These are phyloP conservation scores for Stenocarpella maydis DNA, from an alignment of 2,329 filamentous ascomycete species.

Conservation along the genomic window DNA sequence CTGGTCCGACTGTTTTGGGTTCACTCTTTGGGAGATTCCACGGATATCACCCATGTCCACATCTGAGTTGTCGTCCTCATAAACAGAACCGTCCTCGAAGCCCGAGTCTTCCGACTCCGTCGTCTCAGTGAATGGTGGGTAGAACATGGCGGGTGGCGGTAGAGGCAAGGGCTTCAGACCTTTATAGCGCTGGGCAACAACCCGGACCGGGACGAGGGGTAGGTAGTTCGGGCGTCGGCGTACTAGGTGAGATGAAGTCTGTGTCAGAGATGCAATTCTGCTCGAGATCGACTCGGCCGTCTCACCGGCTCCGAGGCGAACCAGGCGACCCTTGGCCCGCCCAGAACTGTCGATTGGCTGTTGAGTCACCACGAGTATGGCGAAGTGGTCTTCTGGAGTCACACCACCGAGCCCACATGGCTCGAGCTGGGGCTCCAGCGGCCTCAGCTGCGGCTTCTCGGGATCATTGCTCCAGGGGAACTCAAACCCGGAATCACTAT, in stretches of 20 bases:
- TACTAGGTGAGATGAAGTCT: constrained; percentile 45
- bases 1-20: constrained; percentile 51
- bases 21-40: constrained; percentile 46
- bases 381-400: constrained; percentile 70
- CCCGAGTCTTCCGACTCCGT: constrained; percentile 40
- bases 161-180: constrained; percentile 57
- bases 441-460: constrained; percentile 49
- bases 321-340: neutral
- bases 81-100: constrained; percentile 42
- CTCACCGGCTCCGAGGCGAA: constrained; percentile 39
- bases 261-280: constrained; percentile 53
- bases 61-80: constrained; percentile 45
- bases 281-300: constrained; percentile 51
- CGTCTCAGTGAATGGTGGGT: constrained; percentile 56
- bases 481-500: constrained; percentile 52
- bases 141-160: constrained; percentile 62
- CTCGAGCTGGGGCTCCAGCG: constrained; percentile 62
- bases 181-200: constrained; percentile 52
- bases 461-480: constrained; percentile 55
- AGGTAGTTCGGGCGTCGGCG: neutral
- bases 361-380: constrained; percentile 61
- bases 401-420: constrained; percentile 68
- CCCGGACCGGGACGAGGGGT: constrained; percentile 52
- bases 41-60: constrained; percentile 41
- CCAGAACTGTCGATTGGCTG: constrained; percentile 46